Evolutionary conservation across 305 asterid species (phyloP), one percentile per base, ranked within the genome.

Genomic region (Caryopteris hybrid): DNA sequence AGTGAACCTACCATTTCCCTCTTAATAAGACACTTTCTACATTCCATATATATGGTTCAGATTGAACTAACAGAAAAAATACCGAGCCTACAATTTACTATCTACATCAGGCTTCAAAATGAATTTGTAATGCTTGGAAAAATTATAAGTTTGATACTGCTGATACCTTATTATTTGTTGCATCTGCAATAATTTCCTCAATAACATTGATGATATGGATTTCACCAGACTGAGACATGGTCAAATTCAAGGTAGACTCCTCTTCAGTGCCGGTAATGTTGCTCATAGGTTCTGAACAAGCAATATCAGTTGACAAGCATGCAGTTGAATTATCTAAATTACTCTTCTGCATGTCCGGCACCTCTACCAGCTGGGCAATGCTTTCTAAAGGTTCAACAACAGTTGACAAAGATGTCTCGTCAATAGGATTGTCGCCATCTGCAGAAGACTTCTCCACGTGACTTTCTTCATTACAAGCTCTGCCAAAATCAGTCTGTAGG

Each of bases 141-240:
- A 17, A 58, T 7, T 38, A 23, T 55, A 31, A 53, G 51, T 55
- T 41, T 59, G 63, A 47, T 48, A 57, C 11, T 23, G 12, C 20
- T 23, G 23, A 31, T 82, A 91, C 99, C 99, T 91, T 91, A 75
- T 85, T 84, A 75, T 75, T 81, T 73, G 79, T 88, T 18, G 97
- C 94, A 77, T 76, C 90, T 17, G 81, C 72, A 71, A 94, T 80
- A 55, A 78, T 61, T 56, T 86, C 91, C 69, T 91, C 98, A 47
- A 94, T 77, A 74, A 78, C 80, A 63, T 82, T 97, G 42, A 94
- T 76, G 70, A 77, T 78, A 60, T 80, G 80, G 34, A 69, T 52
- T 73, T 94, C 85, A 58, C 80, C 82, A 41, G 95, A 87, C 42
- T 67, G 82, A 17, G 87, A 76, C 48, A 83, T 57, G 72, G 79